phyloP scores from a whole-genome alignment of 2,329 filamentous ascomycete genomes.

The Ascochyta rabiei region DNA sequence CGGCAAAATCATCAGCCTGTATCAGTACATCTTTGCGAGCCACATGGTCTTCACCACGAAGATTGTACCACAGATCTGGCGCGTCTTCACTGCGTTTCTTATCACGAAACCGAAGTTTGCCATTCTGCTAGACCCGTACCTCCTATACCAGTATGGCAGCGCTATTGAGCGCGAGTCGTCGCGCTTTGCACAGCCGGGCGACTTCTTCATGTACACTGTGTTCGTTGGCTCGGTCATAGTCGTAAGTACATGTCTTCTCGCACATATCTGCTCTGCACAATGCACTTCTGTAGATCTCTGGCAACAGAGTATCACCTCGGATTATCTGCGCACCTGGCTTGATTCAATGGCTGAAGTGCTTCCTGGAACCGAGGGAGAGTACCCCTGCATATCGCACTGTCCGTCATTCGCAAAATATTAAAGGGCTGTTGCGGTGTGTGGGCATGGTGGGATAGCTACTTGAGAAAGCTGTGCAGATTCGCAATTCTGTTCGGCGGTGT shows the following conservation, averaged over 20 bases:
- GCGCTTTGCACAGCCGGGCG: constrained; percentile 76
- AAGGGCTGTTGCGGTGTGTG: constrained; percentile 54
- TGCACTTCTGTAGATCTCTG: constrained; percentile 23
- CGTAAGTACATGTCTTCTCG: constrained; percentile 66
- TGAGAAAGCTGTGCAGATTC: constrained; percentile 61
- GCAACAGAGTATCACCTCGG: constrained; percentile 57
- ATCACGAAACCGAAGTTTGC: constrained; percentile 61
- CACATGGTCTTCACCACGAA: constrained; percentile 60
- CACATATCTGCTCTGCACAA: constrained; percentile 20
- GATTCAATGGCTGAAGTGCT: constrained; percentile 58
- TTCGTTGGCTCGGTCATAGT: constrained; percentile 75
- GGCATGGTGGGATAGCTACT: constrained; percentile 60
- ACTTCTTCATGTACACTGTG: constrained; percentile 79
- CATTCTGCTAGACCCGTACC: constrained; percentile 76
- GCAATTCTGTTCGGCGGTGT: constrained; percentile 63
- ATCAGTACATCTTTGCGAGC: constrained; percentile 62
- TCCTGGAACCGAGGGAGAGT: constrained; percentile 62
- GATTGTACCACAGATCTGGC: constrained; percentile 64
- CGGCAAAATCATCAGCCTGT: constrained; percentile 59
- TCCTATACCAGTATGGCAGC: constrained; percentile 78
- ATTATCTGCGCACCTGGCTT: constrained; percentile 62
- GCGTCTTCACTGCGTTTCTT: constrained; percentile 63
- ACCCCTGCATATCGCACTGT: constrained; percentile 56
- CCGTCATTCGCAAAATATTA: constrained; percentile 59
- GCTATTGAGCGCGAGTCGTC: constrained; percentile 74